Conservation (phyloP, 192 early-diverging fungal species). For the Spinellus fusiger region DNA sequence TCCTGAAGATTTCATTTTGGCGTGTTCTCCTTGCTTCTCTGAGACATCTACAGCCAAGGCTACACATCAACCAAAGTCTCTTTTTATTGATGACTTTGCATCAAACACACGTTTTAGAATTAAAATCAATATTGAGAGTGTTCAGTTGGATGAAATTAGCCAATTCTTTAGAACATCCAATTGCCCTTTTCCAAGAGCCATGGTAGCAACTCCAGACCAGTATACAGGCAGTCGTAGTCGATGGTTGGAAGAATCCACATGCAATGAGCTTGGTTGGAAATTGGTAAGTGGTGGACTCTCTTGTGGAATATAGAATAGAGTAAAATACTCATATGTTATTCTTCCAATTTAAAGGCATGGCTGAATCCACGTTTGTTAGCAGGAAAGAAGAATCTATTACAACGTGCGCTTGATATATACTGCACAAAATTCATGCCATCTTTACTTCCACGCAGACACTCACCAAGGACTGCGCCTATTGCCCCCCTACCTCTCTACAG, state of each 20-base stretch:
- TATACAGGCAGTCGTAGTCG: constrained; percentile 22
- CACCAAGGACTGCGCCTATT: background rate
- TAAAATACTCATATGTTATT: background rate
- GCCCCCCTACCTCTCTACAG: background rate
- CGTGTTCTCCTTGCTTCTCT: no score
- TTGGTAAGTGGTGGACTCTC: constrained; percentile 27
- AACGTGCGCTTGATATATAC: constrained; percentile 30
- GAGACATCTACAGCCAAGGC: constrained; percentile 7
- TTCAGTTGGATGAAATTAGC: constrained; percentile 36
- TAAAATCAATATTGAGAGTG: constrained; percentile 41
- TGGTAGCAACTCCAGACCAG: constrained; percentile 15
- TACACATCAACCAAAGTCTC: constrained; percentile 31
- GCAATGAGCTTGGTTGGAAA: constrained; percentile 66
- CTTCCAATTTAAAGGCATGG: constrained; percentile 11
- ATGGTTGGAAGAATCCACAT: constrained; percentile 37
- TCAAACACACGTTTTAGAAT: constrained; percentile 34
- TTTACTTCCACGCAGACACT: constrained; percentile 22
- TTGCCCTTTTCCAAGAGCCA: constrained; percentile 45
- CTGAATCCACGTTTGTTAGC: constrained; percentile 30
- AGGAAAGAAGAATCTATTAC: constrained; percentile 28
- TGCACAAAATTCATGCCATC: constrained; percentile 30
- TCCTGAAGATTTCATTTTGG: no score
- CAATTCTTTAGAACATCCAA: constrained; percentile 48
- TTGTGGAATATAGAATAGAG: background rate
- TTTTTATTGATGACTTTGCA: constrained; percentile 26